Evolutionary conservation across 768 basidiomycete species (phyloP).

Genomic region (Leccinum longicurvipes): DNA sequence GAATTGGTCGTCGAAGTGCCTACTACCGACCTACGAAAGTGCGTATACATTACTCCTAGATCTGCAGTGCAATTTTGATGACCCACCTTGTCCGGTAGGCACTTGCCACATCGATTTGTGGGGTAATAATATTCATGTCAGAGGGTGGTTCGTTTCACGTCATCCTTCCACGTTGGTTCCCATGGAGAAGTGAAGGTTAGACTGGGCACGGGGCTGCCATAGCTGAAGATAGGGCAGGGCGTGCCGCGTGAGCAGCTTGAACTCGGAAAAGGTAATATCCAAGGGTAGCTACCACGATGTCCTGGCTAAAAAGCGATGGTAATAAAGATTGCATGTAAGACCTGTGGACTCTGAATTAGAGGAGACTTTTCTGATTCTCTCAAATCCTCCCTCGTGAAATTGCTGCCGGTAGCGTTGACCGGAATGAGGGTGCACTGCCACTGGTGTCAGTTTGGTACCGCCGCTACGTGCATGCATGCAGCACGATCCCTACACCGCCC

Average conservation of each 20-base stretch:
- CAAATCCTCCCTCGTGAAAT: too few relatives aligned
- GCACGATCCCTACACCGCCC: background rate
- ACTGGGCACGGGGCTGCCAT: too few relatives aligned
- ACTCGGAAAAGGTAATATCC: background rate
- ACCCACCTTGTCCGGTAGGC: conserved; percentile 59
- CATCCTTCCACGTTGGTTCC: background rate
- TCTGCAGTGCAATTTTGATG: too few relatives aligned
- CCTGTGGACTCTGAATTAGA: background rate
- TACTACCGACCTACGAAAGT: too few relatives aligned
- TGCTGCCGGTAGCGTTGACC: too few relatives aligned
- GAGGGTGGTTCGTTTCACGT: background rate
- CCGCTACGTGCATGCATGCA: too few relatives aligned
- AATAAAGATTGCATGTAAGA: background rate
- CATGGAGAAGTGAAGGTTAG: background rate
- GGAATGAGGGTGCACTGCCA: too few relatives aligned
- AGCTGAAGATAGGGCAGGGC: too few relatives aligned
- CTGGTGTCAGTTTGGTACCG: background rate
- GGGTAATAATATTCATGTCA: conserved; percentile 22
- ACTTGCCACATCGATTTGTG: conserved; percentile 51
- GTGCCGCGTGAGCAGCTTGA: too few relatives aligned
- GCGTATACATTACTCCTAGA: too few relatives aligned
- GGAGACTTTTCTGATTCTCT: too few relatives aligned
- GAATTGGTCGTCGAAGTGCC: background rate
- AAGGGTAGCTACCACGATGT: background rate
- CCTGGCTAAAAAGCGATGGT: background rate